phyloP scores from a whole-genome alignment of 495 filamentous ascomycete species.

The Zalerion maritima region DNA sequence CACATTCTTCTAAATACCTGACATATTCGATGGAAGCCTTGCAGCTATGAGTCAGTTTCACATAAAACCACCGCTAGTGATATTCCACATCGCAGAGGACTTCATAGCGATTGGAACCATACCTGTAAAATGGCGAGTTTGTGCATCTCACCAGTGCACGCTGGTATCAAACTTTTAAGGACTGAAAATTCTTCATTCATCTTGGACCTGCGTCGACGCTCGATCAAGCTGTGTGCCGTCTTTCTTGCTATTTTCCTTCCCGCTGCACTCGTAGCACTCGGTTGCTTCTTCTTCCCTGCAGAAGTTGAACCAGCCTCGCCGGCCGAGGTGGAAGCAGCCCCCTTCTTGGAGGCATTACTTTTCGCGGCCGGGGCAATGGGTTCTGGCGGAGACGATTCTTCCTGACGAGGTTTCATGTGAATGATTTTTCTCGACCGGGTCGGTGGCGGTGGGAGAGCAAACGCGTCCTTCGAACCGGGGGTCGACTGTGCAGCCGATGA shows the following conservation, averaged over 20 bases:
- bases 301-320: slow-evolving; percentile 18
- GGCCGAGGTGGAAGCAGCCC: slow-evolving; percentile 5
- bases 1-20: slow-evolving; percentile 83
- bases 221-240: slow-evolving; percentile 91
- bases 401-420: slow-evolving; percentile 72
- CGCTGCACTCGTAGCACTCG: slow-evolving; percentile 57
- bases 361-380: slow-evolving; percentile 7
- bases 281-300: slow-evolving; percentile 50
- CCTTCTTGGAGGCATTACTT: slow-evolving; percentile 10
- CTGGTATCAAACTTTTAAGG: slow-evolving; percentile 90
- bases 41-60: background rate
- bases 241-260: slow-evolving; percentile 89
- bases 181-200: slow-evolving; percentile 98
- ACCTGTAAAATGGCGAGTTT: slow-evolving; percentile 95
- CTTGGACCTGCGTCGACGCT: slow-evolving; percentile 78
- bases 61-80: slow-evolving; percentile 3
- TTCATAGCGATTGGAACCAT: slow-evolving; percentile 4
- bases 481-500: slow-evolving; percentile 35
- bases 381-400: slow-evolving; percentile 13
- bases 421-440: slow-evolving; percentile 91
- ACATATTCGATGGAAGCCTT: slow-evolving; percentile 95
- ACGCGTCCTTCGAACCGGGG: slow-evolving; percentile 40
- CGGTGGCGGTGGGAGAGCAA: slow-evolving; percentile 80
- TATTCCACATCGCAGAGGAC: slow-evolving; percentile 4
- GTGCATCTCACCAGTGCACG: slow-evolving; percentile 90